Conservation (phyloP, 257 asterid genomes). For the Nicotiana tabacum region DNA sequence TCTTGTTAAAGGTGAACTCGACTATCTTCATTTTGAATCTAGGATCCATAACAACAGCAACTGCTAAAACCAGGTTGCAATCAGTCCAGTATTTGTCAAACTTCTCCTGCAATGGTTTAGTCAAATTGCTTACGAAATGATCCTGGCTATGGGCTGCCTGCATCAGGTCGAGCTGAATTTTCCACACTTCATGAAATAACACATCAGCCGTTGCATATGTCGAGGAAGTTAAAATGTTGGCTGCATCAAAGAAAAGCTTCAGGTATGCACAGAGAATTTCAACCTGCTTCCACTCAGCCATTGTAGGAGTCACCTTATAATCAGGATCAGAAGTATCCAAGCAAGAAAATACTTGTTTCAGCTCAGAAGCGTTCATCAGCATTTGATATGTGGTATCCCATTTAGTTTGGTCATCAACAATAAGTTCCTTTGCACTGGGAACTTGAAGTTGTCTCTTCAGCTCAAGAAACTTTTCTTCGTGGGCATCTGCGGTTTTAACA, state of each 20-base stretch:
- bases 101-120: conserved; percentile 38
- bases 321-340: conserved; percentile 63
- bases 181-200: conserved; percentile 56
- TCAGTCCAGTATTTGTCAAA: conserved; percentile 53
- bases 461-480: conserved; percentile 45
- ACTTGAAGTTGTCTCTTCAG: conserved; percentile 75
- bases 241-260: conserved; percentile 65
- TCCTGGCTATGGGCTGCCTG: conserved; percentile 41
- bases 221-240: conserved; percentile 43
- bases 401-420: conserved; percentile 48
- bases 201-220: conserved; percentile 47
- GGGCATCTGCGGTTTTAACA: conserved; percentile 44
- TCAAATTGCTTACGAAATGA: conserved; percentile 30
- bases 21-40: conserved; percentile 61
- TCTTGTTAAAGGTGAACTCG: conserved; percentile 42
- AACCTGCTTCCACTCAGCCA: conserved; percentile 73
- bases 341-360: conserved; percentile 68
- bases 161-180: conserved; percentile 46
- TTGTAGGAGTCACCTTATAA: conserved; percentile 35
- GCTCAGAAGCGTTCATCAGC: conserved; percentile 74
- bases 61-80: conserved; percentile 50
- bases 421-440: conserved; percentile 58
- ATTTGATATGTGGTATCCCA: conserved; percentile 87
- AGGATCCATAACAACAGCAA: conserved; percentile 75
- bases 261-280: conserved; percentile 51